Conservation (phyloP, 2,329 filamentous ascomycete species). For the Diaporthe nobilis region DNA sequence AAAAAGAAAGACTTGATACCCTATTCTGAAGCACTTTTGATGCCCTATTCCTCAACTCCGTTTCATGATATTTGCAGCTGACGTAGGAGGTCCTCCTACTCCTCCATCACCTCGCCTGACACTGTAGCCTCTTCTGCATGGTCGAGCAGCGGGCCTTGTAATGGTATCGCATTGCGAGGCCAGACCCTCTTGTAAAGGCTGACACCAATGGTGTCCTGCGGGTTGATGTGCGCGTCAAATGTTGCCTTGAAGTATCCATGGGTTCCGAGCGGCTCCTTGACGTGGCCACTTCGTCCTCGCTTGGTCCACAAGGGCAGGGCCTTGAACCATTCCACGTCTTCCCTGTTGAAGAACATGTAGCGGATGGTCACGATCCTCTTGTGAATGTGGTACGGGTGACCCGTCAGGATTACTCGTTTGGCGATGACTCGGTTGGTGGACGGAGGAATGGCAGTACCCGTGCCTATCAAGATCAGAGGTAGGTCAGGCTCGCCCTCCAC, state of each 20-base stretch:
- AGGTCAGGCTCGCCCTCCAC: slow-evolving; percentile 60
- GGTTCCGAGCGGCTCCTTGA: slow-evolving; percentile 95
- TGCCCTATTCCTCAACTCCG: slow-evolving; percentile 36
- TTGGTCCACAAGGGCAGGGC: slow-evolving; percentile 95
- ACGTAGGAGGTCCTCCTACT: slow-evolving; percentile 49
- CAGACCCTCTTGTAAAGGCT: slow-evolving; percentile 90
- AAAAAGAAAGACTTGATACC: neutral
- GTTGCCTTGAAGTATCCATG: slow-evolving; percentile 99
- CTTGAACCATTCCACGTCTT: slow-evolving; percentile 98
- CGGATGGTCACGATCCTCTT: slow-evolving; percentile 96
- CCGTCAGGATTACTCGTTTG: slow-evolving; percentile 93
- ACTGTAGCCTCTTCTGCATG: slow-evolving; percentile 42
- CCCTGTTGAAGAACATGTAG: slow-evolving; percentile 99
- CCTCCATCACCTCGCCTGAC: slow-evolving; percentile 57
- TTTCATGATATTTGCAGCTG: slow-evolving; percentile 35
- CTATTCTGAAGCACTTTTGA: slow-evolving; percentile 27
- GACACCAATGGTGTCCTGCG: slow-evolving; percentile 92
- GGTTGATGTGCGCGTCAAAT: slow-evolving; percentile 96
- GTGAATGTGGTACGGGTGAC: slow-evolving; percentile 98
- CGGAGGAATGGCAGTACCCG: slow-evolving; percentile 87
- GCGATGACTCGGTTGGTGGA: slow-evolving; percentile 85
- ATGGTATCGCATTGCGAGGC: slow-evolving; percentile 75
- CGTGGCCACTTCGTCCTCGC: slow-evolving; percentile 86
- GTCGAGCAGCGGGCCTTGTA: slow-evolving; percentile 60
- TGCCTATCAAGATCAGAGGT: slow-evolving; percentile 82